Evolutionary conservation across 345 rosid species (phyloP), one percentile per base, ranked within the genome.

Genomic region (Cardamine occulta): DNA sequence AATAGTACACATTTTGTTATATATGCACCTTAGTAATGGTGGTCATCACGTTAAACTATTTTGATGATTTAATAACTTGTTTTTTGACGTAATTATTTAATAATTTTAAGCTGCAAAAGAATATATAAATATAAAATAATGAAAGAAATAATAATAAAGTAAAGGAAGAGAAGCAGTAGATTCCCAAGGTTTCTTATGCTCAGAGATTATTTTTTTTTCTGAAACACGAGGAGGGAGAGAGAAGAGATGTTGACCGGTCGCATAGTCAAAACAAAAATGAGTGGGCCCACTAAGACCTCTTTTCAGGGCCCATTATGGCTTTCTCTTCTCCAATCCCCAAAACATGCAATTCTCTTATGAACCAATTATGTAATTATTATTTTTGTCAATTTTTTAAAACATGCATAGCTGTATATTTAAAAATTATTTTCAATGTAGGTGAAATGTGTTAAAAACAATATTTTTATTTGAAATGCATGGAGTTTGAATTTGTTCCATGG

Each of bases 231-330:
- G 58, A 73, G 77, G 37, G 24, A 39, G 35, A 63, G 68, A 70
- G 79, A 77, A 63, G 68, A 70, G 79, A 77, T 79, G 83, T 84
- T 82, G 87, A 84, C 87, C 68, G 68, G 79, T 81, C 86, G 63
- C 67, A 54, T 76, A 60, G 70, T 74, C 62, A 65, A 68, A 68
- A 75, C 79, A 79, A 73, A 77, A 31, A 1, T 5, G 28, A 48
- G 70, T 66, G 79, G 80, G 80, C 78, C 83, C 69, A 2, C 55
- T 71, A 29, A 29, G 1, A 35, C 56, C 55, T 52, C 77, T 58
- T 45, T 53, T 56, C 24, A 28, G 77, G 77, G 77, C 82, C 82
- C 77, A 74, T 60, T 70, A 29, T 64, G 32, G 66, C 44, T 66
- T 75, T 71, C 48, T 21, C 37, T 26, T 74, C 70, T 59, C 69